Percentiles rank a stretch among this genome's conserved stretches.
These are phyloP conservation scores for Metschnikowia corniflorae DNA, from an alignment of 805 yeast genomes.

Conservation along the genomic window DNA sequence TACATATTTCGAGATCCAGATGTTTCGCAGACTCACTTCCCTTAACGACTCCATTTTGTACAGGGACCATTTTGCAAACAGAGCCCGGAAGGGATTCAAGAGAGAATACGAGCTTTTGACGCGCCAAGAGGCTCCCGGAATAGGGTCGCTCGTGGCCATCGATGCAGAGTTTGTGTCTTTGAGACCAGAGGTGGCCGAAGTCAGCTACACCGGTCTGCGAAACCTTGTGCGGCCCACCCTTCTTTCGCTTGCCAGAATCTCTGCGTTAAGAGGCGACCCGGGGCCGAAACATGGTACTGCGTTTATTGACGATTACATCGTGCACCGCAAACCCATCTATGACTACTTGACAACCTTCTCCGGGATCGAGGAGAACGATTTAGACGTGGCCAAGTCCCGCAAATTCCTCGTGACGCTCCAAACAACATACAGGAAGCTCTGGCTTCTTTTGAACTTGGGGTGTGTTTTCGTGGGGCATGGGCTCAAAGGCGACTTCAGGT, in stretches of 20 bases:
- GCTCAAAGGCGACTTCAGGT: slow-evolving; percentile 82
- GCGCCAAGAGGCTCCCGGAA: slow-evolving; percentile 62
- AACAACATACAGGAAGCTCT: slow-evolving; percentile 80
- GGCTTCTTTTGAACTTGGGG: slow-evolving; percentile 86
- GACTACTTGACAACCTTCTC: slow-evolving; percentile 88
- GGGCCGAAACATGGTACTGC: slow-evolving; percentile 69
- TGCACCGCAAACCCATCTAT: slow-evolving; percentile 63
- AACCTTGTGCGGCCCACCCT: slow-evolving; percentile 70
- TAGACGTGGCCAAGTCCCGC: slow-evolving; percentile 63
- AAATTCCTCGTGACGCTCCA: slow-evolving; percentile 74
- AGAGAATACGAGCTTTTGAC: slow-evolving; percentile 70
- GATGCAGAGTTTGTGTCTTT: slow-evolving; percentile 95
- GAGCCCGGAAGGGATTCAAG: slow-evolving; percentile 53
- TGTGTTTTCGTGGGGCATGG: slow-evolving; percentile 96
- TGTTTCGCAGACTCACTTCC: slow-evolving; percentile 17
- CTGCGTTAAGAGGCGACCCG: slow-evolving; percentile 71
- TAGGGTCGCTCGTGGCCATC: slow-evolving; percentile 80
- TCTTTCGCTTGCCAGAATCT: slow-evolving; percentile 80
- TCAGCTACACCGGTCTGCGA: slow-evolving; percentile 68
- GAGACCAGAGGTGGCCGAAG: slow-evolving; percentile 74
- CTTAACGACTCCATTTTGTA: slow-evolving; percentile 66
- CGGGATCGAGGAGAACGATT: slow-evolving; percentile 92
- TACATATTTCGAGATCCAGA: slow-evolving; percentile 30
- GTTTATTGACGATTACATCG: slow-evolving; percentile 90
- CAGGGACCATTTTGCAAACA: slow-evolving; percentile 69